Base-by-base conservation (phyloP, 208 protist species). In the Trypanosoma melophagium region DNA sequence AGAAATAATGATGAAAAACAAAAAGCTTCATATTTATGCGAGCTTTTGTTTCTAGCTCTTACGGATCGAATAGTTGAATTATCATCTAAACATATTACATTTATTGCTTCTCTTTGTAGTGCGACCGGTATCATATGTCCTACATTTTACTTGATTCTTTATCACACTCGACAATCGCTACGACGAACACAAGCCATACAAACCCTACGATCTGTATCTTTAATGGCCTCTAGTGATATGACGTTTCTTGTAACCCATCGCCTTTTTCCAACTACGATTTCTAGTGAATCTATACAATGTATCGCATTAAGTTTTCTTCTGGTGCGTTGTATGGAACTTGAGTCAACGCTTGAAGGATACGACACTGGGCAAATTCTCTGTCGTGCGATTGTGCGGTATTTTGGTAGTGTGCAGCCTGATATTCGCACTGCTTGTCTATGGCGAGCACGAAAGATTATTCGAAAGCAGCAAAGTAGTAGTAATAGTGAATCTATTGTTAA, bases 11-110 rank as follows among this genome's bases (percentile, higher is more conserved):
- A 21, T 8, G 31, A 16, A 16, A 31, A 7, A n/a, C 14, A 17
- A 19, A 47, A 51, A 31, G 35, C 21, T 5, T 71, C 66, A 8
- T n/a, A 19, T 22, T 55, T 74, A 19, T 67, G 60, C 21, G 42
- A 56, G 17, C 44, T 45, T 51, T 28, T 74, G 9, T 21, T 60
- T 17, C 60, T 40, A n/a, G 56, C 64, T 31, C 51, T 68, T 52
- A 44, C 55, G 21, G 38, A 57, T 35, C 68, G 64, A 31, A 66
- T 35, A 55, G 58, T 66, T 19, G 60, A 67, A 45, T 25, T 82
- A 22, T 70, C 77, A 0, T 82, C 77, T 17, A 82, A 82, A 53
- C 77, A 82, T 38, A 44, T 82, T 19, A 50, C 73, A 21, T 78
- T 78, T 57, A 40, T 73, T 16, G 54, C 31, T 12, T 19, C 66